phyloP scores from a whole-genome alignment of 2,329 filamentous ascomycete species.

The Sclerotinia spermophila region DNA sequence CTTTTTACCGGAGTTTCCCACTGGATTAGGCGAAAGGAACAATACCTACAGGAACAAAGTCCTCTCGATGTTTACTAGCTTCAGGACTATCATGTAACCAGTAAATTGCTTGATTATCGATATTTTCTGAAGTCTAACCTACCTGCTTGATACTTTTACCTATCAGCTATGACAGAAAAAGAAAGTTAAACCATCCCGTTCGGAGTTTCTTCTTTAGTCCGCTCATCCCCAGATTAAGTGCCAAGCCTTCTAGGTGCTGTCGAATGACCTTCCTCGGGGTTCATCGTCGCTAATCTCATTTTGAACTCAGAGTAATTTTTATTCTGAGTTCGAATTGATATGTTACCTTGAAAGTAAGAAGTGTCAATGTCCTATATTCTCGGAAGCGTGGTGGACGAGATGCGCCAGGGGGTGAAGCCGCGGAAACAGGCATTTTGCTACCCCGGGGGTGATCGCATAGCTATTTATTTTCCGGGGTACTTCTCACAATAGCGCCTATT shows the following conservation, averaged over 20 bases:
- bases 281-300: background rate
- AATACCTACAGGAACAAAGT: background rate
- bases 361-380: background rate
- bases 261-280: background rate
- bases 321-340: fast-evolving
- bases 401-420: background rate
- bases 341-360: too few relatives aligned
- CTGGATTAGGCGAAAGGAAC: background rate
- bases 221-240: background rate
- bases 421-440: background rate
- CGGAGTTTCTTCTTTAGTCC: background rate
- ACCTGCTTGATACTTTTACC: background rate
- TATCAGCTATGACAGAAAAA: background rate
- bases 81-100: background rate
- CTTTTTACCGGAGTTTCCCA: background rate
- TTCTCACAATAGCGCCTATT: too few relatives aligned
- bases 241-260: background rate
- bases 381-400: too few relatives aligned
- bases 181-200: background rate
- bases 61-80: background rate
- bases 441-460: too few relatives aligned
- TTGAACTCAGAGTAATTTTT: background rate
- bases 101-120: background rate
- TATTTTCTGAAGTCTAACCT: background rate
- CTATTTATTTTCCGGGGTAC: fast-evolving